Percentiles rank a stretch among this genome's conserved stretches.
These are phyloP conservation scores for Infundibulicybe gibba DNA, from an alignment of 768 basidiomycete species.

Conservation along the genomic window DNA sequence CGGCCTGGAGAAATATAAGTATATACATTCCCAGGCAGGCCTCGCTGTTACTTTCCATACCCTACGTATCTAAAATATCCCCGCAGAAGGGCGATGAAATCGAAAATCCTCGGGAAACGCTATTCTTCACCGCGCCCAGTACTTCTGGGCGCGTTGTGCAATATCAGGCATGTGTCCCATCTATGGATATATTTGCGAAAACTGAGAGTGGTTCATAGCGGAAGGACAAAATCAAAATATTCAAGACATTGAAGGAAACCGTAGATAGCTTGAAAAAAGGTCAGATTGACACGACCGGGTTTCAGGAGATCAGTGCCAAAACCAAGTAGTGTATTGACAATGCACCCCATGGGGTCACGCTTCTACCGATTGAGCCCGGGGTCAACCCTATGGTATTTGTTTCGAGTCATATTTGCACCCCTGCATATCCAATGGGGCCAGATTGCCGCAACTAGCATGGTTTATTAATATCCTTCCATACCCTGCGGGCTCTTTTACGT, in stretches of 20 bases:
- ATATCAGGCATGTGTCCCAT: conserved; percentile 49
- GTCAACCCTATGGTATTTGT: too few relatives aligned
- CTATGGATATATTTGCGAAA: neutral
- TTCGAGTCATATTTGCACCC: too few relatives aligned
- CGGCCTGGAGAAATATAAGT: conserved; percentile 38
- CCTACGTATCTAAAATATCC: neutral
- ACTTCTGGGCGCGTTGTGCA: conserved; percentile 72
- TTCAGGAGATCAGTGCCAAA: too few relatives aligned
- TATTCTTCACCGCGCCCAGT: conserved; percentile 75
- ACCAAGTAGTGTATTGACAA: too few relatives aligned
- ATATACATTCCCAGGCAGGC: conserved; percentile 11
- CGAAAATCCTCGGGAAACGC: conserved; percentile 38
- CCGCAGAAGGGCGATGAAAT: neutral
- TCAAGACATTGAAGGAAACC: neutral
- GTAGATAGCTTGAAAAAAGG: neutral
- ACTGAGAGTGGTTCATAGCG: neutral
- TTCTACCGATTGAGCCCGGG: too few relatives aligned
- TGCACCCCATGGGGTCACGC: too few relatives aligned
- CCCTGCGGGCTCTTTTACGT: too few relatives aligned
- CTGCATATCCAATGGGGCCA: too few relatives aligned
- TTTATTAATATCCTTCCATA: too few relatives aligned
- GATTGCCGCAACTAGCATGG: too few relatives aligned
- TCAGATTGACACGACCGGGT: too few relatives aligned
- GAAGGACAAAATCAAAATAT: neutral
- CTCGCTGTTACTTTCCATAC: neutral